phyloP scores from a whole-genome alignment of 345 rosid genomes.

The Turritis glabra region DNA sequence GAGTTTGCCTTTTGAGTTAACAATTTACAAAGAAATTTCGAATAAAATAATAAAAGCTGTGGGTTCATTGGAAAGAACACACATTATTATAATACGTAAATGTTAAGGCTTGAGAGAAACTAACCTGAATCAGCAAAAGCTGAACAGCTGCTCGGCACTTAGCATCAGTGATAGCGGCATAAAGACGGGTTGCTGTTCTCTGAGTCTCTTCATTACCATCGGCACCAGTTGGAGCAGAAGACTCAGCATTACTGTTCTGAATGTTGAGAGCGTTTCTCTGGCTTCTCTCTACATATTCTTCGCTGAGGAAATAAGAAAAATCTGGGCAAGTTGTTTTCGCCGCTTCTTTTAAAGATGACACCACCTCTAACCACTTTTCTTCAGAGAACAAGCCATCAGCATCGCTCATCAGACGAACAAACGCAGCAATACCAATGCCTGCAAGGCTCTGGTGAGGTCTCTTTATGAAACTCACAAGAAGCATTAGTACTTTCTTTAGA shows the following conservation, averaged over 20 bases:
- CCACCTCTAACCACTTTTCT: constrained; percentile 95
- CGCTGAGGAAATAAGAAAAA: constrained; percentile 62
- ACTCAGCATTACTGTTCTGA: constrained; percentile 48
- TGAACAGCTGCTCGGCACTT: constrained; percentile 99
- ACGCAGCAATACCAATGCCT: constrained; percentile 97
- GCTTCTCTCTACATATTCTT: constrained; percentile 45
- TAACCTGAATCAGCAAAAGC: constrained; percentile 92
- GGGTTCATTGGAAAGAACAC: constrained; percentile 11
- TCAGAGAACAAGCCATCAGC: constrained; percentile 86
- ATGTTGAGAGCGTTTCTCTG: constrained; percentile 37
- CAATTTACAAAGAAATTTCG: background rate
- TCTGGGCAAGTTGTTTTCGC: constrained; percentile 86
- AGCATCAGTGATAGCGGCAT: constrained; percentile 70
- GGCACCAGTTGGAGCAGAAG: constrained; percentile 41
- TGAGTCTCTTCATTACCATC: constrained; percentile 53
- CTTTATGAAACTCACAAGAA: constrained; percentile 85
- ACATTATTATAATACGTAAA: background rate
- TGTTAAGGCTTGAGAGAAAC: constrained; percentile 11
- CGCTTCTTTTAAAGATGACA: constrained; percentile 79
- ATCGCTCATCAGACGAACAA: constrained; percentile 96
- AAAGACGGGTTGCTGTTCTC: constrained; percentile 47
- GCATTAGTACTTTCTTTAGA: constrained; percentile 70
- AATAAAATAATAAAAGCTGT: background rate
- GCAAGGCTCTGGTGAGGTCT: constrained; percentile 99
- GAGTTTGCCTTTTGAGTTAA: constrained; percentile 5